phyloP scores from a whole-genome alignment of 2,329 filamentous ascomycete genomes.

The Plenodomus tracheiphilus region DNA sequence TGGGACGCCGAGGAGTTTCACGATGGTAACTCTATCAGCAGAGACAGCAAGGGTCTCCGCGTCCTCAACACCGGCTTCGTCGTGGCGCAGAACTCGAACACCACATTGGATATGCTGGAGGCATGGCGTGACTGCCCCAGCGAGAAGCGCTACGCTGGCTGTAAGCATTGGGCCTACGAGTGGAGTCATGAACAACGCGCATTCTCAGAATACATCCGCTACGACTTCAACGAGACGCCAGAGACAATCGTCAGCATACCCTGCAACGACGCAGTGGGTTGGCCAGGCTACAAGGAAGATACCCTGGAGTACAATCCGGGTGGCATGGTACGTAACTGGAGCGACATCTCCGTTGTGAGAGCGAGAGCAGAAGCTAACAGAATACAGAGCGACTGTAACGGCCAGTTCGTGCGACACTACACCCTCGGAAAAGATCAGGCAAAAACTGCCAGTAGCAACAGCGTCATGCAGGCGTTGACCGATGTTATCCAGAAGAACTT shows the following conservation, averaged over 20 bases:
- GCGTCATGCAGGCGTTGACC: constrained; percentile 17
- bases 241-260: constrained; percentile 34
- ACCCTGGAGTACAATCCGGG: constrained; percentile 8
- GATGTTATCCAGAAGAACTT: constrained; percentile 14
- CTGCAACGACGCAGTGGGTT: constrained; percentile 43
- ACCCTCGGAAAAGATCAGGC: constrained; percentile 21
- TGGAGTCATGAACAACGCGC: constrained; percentile 41
- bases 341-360: too few relatives aligned
- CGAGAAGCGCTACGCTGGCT: constrained; percentile 29
- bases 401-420: constrained; percentile 35
- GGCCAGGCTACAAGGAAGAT: constrained; percentile 27
- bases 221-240: constrained; percentile 31
- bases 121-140: constrained; percentile 38
- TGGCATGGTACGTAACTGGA: background rate
- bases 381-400: constrained; percentile 25
- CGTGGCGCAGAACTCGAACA: constrained; percentile 37
- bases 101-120: constrained; percentile 31
- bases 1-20: constrained; percentile 33
- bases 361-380: background rate
- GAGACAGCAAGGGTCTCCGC: constrained; percentile 40
- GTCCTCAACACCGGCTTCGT: constrained; percentile 48
- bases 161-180: constrained; percentile 29
- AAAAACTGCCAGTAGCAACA: constrained; percentile 10
- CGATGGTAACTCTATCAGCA: constrained; percentile 25
- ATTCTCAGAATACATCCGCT: constrained; percentile 39